phyloP scores from a whole-genome alignment of 2,329 filamentous ascomycete species.

The Curvularia hawaiiensis region DNA sequence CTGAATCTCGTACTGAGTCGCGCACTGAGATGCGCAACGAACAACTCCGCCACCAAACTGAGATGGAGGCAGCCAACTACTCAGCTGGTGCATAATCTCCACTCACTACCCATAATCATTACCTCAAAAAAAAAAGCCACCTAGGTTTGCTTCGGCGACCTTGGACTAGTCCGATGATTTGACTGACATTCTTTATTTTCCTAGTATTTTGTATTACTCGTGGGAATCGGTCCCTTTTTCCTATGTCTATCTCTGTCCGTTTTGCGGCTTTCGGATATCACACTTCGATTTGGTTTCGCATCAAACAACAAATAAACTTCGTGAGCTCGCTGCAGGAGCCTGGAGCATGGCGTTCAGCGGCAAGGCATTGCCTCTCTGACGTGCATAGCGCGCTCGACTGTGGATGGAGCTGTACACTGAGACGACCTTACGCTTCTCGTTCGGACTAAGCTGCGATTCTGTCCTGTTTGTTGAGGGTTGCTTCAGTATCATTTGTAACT shows the following conservation, averaged over 20 bases:
- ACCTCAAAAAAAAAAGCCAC: conserved; percentile 6
- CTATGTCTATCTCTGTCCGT: conserved; percentile 41
- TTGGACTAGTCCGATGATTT: conserved; percentile 31
- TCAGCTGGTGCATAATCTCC: conserved; percentile 35
- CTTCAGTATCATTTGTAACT: conserved; percentile 18
- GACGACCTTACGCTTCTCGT: conserved; percentile 28
- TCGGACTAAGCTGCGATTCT: conserved; percentile 9
- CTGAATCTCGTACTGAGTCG: conserved; percentile 31
- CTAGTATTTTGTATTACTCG: conserved; percentile 29
- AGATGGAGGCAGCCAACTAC: conserved; percentile 34
- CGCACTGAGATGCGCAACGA: conserved; percentile 33
- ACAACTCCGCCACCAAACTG: conserved; percentile 29
- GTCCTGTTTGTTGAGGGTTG: conserved; percentile 8
- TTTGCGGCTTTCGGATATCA: conserved; percentile 33
- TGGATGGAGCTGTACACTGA: conserved; percentile 36
- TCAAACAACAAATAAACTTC: conserved; percentile 25
- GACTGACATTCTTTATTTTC: conserved; percentile 41
- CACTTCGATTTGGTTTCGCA: conserved; percentile 34
- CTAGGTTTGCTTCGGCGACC: conserved; percentile 8
- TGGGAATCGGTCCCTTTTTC: conserved; percentile 30
- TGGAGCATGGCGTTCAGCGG: conserved; percentile 33
- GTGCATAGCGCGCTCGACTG: conserved; percentile 33
- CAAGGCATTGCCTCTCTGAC: conserved; percentile 24
- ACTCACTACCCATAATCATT: conserved; percentile 17
- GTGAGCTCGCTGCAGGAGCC: conserved; percentile 21